phyloP scores from a whole-genome alignment of 768 basidiomycete genomes.

The Royoungia palumana region DNA sequence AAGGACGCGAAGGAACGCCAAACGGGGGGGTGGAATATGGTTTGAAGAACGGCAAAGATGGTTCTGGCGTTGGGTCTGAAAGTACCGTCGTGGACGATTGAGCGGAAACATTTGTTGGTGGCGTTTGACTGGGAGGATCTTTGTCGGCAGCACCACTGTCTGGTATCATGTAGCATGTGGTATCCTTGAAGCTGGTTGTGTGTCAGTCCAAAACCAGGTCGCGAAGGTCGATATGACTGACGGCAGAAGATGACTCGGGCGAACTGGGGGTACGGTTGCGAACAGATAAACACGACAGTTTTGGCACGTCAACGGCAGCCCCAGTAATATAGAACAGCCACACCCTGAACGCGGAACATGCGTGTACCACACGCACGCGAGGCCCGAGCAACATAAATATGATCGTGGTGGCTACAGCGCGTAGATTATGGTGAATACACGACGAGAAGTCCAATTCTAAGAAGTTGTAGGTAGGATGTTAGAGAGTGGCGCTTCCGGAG shows the following conservation, averaged over 20 bases:
- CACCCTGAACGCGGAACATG: background rate
- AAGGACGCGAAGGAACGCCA: constrained; percentile 23
- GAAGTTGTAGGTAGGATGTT: constrained; percentile 10
- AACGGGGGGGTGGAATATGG: constrained; percentile 9
- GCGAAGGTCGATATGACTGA: too few species aligned
- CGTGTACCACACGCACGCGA: too few species aligned
- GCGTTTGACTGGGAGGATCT: constrained; percentile 11
- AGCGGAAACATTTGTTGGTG: constrained; percentile 17
- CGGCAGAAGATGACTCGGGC: too few species aligned
- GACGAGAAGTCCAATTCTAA: constrained; percentile 9
- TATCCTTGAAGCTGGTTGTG: background rate
- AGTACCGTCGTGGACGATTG: constrained; percentile 12
- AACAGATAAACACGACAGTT: too few species aligned
- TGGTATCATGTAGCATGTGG: constrained; percentile 32
- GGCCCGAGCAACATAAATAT: background rate
- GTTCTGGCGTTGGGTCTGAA: constrained; percentile 6
- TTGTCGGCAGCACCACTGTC: constrained; percentile 10
- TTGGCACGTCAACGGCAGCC: too few species aligned
- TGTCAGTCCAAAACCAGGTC: background rate
- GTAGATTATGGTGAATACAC: constrained; percentile 14
- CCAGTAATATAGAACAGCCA: constrained; percentile 5
- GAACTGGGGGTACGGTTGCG: too few species aligned
- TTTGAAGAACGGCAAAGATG: background rate
- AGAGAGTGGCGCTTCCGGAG: constrained; percentile 23
- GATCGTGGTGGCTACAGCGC: constrained; percentile 11